Conservation (phyloP, 768 basidiomycete genomes). For the Kwoniella pini region DNA sequence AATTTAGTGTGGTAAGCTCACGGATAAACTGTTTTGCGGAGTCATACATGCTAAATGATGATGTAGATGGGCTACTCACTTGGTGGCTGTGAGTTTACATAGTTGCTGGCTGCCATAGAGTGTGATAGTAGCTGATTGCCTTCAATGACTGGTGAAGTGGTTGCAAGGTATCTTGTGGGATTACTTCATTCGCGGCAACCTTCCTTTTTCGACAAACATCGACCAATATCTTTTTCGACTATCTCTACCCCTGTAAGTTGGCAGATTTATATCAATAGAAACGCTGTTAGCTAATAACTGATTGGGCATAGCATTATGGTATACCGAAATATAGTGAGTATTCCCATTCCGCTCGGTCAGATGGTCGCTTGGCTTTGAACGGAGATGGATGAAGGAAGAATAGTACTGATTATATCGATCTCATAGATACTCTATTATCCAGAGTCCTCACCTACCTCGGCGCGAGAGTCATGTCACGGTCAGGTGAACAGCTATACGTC, state of each 20-base stretch:
- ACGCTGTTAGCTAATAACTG: background rate
- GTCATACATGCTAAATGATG: background rate
- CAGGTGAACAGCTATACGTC: slow-evolving; percentile 41
- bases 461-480: slow-evolving; percentile 31
- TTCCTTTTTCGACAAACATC: slow-evolving; percentile 39
- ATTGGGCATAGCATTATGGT: slow-evolving; percentile 33
- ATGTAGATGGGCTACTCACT: slow-evolving; percentile 36
- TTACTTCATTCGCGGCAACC: slow-evolving; percentile 38
- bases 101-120: background rate
- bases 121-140: no score
- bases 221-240: slow-evolving; percentile 36
- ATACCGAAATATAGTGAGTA: slow-evolving; percentile 42
- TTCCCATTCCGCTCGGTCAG: background rate
- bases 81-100: slow-evolving; percentile 23
- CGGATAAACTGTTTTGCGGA: no score
- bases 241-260: slow-evolving; percentile 42
- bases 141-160: no score
- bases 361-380: no score
- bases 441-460: slow-evolving; percentile 30
- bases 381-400: no score
- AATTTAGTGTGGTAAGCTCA: slow-evolving; percentile 36
- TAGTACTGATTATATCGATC: background rate
- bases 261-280: no score
- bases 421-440: slow-evolving; percentile 36
- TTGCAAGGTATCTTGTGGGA: slow-evolving; percentile 42